Conservation (phyloP, 371 early-diverging fungal genomes). For the Rhizomucor miehei region DNA sequence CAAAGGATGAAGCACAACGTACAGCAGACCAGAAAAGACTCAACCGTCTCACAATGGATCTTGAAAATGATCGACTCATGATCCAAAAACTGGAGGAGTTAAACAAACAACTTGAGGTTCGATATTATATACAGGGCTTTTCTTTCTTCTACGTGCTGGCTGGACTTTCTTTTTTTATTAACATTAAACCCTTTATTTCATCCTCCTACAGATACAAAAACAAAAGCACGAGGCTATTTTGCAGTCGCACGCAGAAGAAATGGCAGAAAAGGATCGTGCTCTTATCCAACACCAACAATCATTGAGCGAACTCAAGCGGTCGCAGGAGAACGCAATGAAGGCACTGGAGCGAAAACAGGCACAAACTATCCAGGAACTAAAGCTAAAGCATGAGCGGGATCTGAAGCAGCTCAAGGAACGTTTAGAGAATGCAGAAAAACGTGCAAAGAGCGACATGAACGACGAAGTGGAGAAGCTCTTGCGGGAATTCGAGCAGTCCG, state of each 20-base stretch:
- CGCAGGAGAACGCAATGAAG: conserved; percentile 29
- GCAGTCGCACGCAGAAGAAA: conserved; percentile 36
- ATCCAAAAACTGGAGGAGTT: conserved; percentile 44
- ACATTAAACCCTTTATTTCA: not conserved
- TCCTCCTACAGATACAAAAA: conserved; percentile 33
- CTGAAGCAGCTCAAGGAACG: conserved; percentile 23
- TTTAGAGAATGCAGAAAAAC: conserved; percentile 29
- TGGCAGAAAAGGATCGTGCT: conserved; percentile 42
- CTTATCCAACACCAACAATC: conserved; percentile 33
- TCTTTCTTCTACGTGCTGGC: no score
- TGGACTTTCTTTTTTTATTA: no score
- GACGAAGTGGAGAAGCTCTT: conserved; percentile 43
- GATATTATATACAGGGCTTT: no score
- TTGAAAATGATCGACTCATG: conserved; percentile 38
- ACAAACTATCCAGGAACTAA: conserved; percentile 20
- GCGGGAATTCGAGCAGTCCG: conserved; percentile 48
- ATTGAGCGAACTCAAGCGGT: conserved; percentile 27
- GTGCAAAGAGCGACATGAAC: conserved; percentile 35
- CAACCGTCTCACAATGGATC: conserved; percentile 41
- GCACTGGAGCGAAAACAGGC: conserved; percentile 32
- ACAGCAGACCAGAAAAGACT: conserved; percentile 21
- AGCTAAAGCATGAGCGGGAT: conserved; percentile 27
- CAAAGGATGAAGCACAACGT: conserved; percentile 17
- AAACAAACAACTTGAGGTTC: conserved; percentile 40
- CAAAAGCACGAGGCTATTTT: conserved; percentile 41